A percentile compares a stretch with the other conserved stretches of the same genome.
These are phyloP conservation scores for Brassica napus DNA, from an alignment of 345 rosid genomes.

Conservation along the genomic window Da-Ae NC_063437.1:12992001-12992500, in stretches of 20 bases:
- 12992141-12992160: slow-evolving; percentile 16
- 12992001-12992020: neutral
- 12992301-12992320: neutral
- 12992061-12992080: slow-evolving; percentile 41
- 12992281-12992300: slow-evolving; percentile 14
- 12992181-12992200: slow-evolving; percentile 15
- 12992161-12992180: slow-evolving; percentile 20
- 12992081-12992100: neutral
- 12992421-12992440: slow-evolving; percentile 15
- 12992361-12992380: neutral
- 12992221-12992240: slow-evolving; percentile 54
- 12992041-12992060: slow-evolving; percentile 24
- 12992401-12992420: slow-evolving; percentile 9
- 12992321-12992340: neutral
- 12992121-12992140: neutral
- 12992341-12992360: slow-evolving; percentile 9
- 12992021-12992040: slow-evolving; percentile 2
- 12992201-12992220: slow-evolving; percentile 41
- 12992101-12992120: slow-evolving; percentile 49
- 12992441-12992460: neutral
- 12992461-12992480: neutral
- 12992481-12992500: no score
- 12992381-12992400: slow-evolving; percentile 9
- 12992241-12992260: slow-evolving; percentile 38
- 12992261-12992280: neutral